phyloP scores from a whole-genome alignment of 805 yeast genomes.

The Ogataea salicorniae region DNA sequence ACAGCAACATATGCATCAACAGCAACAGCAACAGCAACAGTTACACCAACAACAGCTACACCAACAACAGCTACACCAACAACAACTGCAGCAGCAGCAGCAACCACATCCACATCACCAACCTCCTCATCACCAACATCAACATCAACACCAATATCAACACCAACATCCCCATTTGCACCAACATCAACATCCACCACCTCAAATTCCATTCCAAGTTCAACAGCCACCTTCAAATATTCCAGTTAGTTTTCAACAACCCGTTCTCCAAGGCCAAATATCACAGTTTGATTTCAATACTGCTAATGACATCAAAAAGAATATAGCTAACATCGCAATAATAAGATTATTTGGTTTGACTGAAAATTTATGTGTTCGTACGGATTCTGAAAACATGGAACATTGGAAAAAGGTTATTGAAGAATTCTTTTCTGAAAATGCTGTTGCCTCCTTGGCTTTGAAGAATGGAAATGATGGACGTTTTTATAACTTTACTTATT shows the following conservation, averaged over 20 bases:
- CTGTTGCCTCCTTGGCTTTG: constrained; percentile 42
- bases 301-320: constrained; percentile 25
- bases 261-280: not conserved
- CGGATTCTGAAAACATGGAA: constrained; percentile 37
- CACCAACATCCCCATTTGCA: too few relatives aligned
- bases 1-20: constrained; percentile 7
- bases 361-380: constrained; percentile 39
- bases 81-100: constrained; percentile 11
- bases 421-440: constrained; percentile 50
- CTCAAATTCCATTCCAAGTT: too few relatives aligned
- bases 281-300: constrained; percentile 9
- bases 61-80: constrained; percentile 12
- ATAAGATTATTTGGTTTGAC: constrained; percentile 45
- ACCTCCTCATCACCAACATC: constrained; percentile 2
- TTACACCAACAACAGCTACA: constrained; percentile 12
- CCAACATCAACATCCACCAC: too few relatives aligned
- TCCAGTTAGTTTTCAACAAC: not conserved
- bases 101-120: constrained; percentile 2
- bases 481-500: constrained; percentile 59
- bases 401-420: constrained; percentile 46
- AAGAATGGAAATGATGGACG: constrained; percentile 41
- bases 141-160: not conserved
- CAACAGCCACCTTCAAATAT: too few relatives aligned
- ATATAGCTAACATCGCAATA: constrained; percentile 44
- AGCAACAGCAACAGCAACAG: constrained; percentile 6